Percentiles rank a stretch among this genome's conserved stretches.
Conservation (phyloP, 805 yeast genomes). For the Maudiozyma pseudohumilis region DNA sequence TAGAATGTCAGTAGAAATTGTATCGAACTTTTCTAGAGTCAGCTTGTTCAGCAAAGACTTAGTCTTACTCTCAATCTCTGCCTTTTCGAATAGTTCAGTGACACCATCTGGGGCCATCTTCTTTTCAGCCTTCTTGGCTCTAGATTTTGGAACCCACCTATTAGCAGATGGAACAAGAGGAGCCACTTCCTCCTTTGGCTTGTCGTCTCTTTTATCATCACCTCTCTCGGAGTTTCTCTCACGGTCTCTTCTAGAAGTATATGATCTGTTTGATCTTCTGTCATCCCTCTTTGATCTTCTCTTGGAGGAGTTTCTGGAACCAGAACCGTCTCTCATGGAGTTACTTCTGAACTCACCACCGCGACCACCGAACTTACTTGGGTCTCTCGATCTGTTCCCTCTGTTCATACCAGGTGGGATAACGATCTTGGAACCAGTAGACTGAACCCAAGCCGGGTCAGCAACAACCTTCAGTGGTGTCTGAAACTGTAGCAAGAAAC, state of each 20-base stretch:
- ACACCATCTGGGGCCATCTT: constrained; percentile 73
- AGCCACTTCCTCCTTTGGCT: constrained; percentile 60
- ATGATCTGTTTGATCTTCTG: constrained; percentile 29
- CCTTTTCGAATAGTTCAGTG: constrained; percentile 50
- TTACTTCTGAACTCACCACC: constrained; percentile 24
- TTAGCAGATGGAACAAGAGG: constrained; percentile 76
- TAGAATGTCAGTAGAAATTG: constrained; percentile 67
- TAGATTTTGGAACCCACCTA: constrained; percentile 89
- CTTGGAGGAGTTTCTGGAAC: constrained; percentile 54
- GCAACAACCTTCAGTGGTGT: constrained; percentile 42
- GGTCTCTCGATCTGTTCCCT: constrained; percentile 22
- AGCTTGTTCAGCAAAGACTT: constrained; percentile 85
- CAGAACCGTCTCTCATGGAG: constrained; percentile 36
- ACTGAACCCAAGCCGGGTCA: constrained; percentile 49
- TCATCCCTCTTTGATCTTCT: constrained; percentile 34
- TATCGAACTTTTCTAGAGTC: constrained; percentile 84
- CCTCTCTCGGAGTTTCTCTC: constrained; percentile 33
- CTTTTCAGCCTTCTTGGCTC: constrained; percentile 47
- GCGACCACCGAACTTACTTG: constrained; percentile 28
- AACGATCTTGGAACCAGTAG: constrained; percentile 25
- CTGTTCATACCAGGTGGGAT: constrained; percentile 26
- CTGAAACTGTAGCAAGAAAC: constrained; percentile 70
- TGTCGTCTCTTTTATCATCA: constrained; percentile 32
- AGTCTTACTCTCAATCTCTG: constrained; percentile 72
- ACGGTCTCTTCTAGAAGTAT: constrained; percentile 33